A percentile compares a stretch with the other conserved stretches of the same genome.
These are phyloP conservation scores for Starmerella sp. DNA, from an alignment of 805 yeast species.

Conservation along the genomic window DNA sequence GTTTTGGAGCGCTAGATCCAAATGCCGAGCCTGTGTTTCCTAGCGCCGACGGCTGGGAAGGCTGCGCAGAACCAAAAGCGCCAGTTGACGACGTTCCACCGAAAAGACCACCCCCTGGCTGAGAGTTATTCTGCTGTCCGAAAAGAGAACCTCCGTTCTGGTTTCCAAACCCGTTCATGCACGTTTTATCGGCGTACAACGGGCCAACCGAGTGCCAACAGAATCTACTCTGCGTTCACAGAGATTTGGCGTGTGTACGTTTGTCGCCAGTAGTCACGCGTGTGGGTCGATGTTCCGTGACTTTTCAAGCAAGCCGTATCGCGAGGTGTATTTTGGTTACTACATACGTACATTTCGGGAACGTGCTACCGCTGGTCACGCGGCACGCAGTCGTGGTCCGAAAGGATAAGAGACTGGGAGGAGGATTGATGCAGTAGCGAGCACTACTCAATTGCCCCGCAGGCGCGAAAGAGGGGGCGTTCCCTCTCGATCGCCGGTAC, in stretches of 20 bases:
- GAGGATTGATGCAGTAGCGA: background rate
- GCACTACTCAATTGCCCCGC: background rate
- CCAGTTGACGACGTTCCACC: background rate
- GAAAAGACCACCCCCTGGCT: background rate
- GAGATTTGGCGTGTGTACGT: slow-evolving; percentile 1
- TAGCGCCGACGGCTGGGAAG: background rate
- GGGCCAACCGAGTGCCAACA: background rate
- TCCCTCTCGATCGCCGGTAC: background rate
- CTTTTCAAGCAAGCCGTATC: background rate
- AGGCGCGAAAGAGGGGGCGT: background rate
- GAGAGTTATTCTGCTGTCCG: background rate
- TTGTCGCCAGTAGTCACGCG: background rate
- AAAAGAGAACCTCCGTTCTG: background rate
- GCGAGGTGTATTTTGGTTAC: background rate
- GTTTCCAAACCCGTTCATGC: slow-evolving; percentile 5
- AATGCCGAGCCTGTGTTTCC: background rate
- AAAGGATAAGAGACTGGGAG: background rate
- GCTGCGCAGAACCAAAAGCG: background rate
- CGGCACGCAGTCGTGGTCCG: background rate
- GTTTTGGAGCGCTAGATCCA: background rate
- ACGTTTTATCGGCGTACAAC: background rate
- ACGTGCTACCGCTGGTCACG: background rate
- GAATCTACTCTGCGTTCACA: background rate
- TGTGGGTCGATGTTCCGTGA: background rate
- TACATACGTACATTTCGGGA: background rate